These are phyloP conservation scores for Fusarium sp. DNA, from an alignment of 2,329 filamentous ascomycete species.

Conservation along the genomic window DNA sequence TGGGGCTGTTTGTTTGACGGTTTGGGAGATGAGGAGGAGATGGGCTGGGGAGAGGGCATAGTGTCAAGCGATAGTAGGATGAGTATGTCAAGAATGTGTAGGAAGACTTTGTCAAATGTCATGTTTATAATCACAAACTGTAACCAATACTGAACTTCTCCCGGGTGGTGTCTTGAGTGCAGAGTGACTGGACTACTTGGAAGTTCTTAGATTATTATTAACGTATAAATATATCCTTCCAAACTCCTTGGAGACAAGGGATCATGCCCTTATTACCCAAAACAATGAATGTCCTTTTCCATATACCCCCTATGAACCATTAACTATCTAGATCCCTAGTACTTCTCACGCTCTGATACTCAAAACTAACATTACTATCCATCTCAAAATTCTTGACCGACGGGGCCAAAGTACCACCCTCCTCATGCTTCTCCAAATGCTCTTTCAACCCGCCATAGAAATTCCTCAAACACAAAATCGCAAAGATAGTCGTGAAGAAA, in stretches of 20 bases:
- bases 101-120: too few species aligned
- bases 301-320: not conserved
- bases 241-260: not conserved
- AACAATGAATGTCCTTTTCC: fast-evolving
- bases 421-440: not conserved
- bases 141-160: too few species aligned
- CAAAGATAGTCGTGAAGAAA: not conserved
- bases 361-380: not conserved
- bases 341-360: not conserved
- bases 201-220: not conserved
- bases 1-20: not conserved
- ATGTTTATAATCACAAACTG: too few species aligned
- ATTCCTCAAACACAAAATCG: not conserved
- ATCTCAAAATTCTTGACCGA: conserved; percentile 7
- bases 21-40: not conserved
- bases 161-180: too few species aligned
- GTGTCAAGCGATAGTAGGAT: too few species aligned
- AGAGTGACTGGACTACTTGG: too few species aligned
- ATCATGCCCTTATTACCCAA: not conserved
- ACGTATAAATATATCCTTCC: not conserved
- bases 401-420: not conserved
- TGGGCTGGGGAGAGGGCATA: not conserved
- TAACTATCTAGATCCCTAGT: conserved; percentile 1
- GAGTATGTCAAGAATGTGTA: too few species aligned
- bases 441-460: conserved; percentile 7